Percentiles rank a stretch among this genome's conserved stretches.
phyloP scores from a whole-genome alignment of 306 rosid genomes.

The Dalbergia cochinchinensis region DNA sequence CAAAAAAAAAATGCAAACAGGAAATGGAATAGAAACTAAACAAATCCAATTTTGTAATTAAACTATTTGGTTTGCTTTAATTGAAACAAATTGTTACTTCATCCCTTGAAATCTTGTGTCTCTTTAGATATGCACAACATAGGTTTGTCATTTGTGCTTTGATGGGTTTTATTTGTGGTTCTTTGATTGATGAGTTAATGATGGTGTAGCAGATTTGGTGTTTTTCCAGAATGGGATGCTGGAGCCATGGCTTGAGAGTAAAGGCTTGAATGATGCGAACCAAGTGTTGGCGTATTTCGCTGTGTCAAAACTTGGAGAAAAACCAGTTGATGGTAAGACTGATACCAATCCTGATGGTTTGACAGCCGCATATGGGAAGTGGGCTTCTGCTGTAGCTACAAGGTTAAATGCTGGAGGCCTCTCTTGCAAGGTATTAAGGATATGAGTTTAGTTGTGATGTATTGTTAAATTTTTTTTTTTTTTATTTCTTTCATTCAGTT shows the following conservation, averaged over 20 bases:
- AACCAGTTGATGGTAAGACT: constrained; percentile 86
- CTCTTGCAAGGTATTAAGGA: constrained; percentile 77
- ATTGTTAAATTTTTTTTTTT: too few relatives aligned
- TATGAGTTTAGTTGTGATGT: not conserved
- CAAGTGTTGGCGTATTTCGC: constrained; percentile 97
- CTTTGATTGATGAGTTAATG: constrained; percentile 28
- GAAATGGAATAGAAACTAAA: too few relatives aligned
- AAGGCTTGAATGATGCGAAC: constrained; percentile 71
- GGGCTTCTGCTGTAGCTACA: constrained; percentile 80
- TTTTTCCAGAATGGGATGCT: constrained; percentile 99
- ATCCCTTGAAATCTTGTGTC: too few relatives aligned
- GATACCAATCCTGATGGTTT: constrained; percentile 96
- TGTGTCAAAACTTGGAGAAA: constrained; percentile 86
- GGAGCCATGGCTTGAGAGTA: constrained; percentile 90
- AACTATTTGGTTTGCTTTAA: too few relatives aligned
- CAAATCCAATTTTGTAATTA: too few relatives aligned
- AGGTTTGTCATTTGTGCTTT: not conserved
- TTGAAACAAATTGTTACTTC: too few relatives aligned
- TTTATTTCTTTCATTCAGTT: not conserved
- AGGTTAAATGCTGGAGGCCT: constrained; percentile 83
- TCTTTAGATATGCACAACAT: too few relatives aligned
- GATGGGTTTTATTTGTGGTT: not conserved
- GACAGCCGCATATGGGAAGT: constrained; percentile 90
- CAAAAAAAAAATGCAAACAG: too few relatives aligned
- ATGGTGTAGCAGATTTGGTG: constrained; percentile 88